Evolutionary conservation across 352 stramenopile genomes (phyloP), one percentile per base, ranked within the genome.

Genomic region (Globisporangium parvum): DNA sequence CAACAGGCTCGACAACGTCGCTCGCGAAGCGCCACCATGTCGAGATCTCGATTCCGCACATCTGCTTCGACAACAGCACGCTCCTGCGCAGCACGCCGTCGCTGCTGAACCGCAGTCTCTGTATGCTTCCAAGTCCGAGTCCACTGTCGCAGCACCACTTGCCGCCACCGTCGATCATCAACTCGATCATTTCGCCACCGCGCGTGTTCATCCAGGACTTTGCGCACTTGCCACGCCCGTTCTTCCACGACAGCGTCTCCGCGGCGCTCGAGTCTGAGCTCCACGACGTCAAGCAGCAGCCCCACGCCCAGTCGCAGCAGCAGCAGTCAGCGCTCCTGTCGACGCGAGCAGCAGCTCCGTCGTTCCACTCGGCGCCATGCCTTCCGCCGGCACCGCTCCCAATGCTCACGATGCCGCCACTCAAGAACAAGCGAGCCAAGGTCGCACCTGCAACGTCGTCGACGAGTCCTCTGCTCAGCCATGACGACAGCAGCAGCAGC

Each of bases 171-270:
- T 87, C 75, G 23, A 66, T 82, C 40, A 70, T 85, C 60, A 88
- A 84, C 55, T 65, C 78, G 11, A 87, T 91, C 49, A 76, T 91
- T 41, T 91, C 80, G 15, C 80, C 80, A 28, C 80, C 80, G 12
- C 70, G 77, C 6, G 76, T 88, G 21, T 88, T 91, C 62, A 83
- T 87, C 51, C 80, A 91, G 42, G 80, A 91, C 46, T 91, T 88
- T 63, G 73, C 67, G 23, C 73, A 77, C 31, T 53, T 87, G 14
- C 77, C 74, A 1, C 67, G 75, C 14, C 75, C 75, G 17, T 91
- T 91, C 54, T 88, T 86, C 53, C 64, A 86, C n/a, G 80, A 91
- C 35, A 62, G 54, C 21, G 24, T 48, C 4, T 65, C 51, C 0
- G 17, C 39, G 11, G 11, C 54, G 26, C 35, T 69, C 31, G 67